These are phyloP conservation scores for Aureobasidium zeae DNA, from an alignment of 2,329 filamentous ascomycete genomes.

Conservation along the genomic window DNA sequence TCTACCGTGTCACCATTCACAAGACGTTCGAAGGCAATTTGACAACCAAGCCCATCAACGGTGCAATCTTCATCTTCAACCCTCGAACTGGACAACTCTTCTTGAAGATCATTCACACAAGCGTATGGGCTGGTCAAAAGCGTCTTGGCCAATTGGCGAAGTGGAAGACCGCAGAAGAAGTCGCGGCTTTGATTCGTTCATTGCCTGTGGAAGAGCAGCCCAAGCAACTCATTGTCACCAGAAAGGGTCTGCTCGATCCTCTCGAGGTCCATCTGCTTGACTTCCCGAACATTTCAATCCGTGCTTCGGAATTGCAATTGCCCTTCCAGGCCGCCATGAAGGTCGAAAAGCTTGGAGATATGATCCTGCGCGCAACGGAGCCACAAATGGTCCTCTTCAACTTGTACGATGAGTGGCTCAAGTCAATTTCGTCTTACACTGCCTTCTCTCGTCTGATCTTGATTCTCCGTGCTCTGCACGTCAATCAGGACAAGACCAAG, in stretches of 20 bases:
- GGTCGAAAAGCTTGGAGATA: conserved; percentile 96
- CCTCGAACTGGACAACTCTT: conserved; percentile 96
- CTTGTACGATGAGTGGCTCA: conserved; percentile 96
- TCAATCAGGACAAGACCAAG: conserved; percentile 98
- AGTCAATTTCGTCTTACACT: conserved; percentile 96
- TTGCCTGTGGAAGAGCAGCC: conserved; percentile 96
- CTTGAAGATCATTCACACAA: conserved; percentile 98
- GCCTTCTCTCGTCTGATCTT: conserved; percentile 92
- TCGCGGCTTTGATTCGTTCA: conserved; percentile 90
- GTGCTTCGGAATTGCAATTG: conserved; percentile 89
- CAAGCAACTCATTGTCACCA: conserved; percentile 95
- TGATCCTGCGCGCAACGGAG: conserved; percentile 95
- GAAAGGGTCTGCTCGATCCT: conserved; percentile 93
- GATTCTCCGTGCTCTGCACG: conserved; percentile 87
- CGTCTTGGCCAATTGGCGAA: conserved; percentile 96
- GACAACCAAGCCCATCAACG: conserved; percentile 98
- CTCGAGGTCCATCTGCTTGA: conserved; percentile 95
- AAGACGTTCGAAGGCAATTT: conserved; percentile 99
- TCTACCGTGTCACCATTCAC: conserved; percentile 98
- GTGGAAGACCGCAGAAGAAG: conserved; percentile 99
- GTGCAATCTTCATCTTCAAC: conserved; percentile 99
- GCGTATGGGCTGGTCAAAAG: conserved; percentile 98
- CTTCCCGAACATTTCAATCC: conserved; percentile 98
- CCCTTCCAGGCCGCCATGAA: conserved; percentile 99
- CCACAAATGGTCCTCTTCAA: conserved; percentile 99